These are phyloP conservation scores for Asterochloris erici DNA, from an alignment of 139 green algal species.

Conservation along the genomic window DNA sequence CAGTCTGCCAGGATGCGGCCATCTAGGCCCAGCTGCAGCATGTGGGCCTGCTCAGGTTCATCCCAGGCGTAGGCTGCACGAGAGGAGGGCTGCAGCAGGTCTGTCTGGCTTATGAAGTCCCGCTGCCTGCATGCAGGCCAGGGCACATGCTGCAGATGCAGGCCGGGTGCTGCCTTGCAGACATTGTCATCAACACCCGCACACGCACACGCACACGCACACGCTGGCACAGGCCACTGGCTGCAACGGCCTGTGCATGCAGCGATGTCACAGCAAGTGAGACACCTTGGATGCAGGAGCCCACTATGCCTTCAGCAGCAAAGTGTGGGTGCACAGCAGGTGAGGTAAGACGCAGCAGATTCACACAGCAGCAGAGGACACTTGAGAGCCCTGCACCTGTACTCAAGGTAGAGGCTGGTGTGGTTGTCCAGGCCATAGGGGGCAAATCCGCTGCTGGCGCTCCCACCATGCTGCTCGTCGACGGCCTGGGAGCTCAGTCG, in stretches of 20 bases:
- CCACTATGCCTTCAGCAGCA: neutral
- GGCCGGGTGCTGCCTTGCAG: neutral
- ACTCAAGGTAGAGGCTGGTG: constrained; percentile 60
- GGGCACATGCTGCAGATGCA: neutral
- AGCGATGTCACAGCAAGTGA: neutral
- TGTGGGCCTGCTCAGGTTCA: constrained; percentile 61
- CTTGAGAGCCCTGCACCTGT: constrained; percentile 18
- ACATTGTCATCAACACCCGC: neutral
- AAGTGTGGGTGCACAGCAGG: neutral
- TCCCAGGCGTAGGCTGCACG: constrained; percentile 83
- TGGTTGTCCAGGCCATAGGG: constrained; percentile 86
- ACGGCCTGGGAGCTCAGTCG: constrained; percentile 42
- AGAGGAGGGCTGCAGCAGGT: constrained; percentile 79
- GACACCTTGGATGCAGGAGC: neutral
- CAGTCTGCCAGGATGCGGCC: constrained; percentile 47
- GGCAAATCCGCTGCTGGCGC: constrained; percentile 42
- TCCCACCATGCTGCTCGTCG: constrained; percentile 30
- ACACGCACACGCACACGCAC: neutral
- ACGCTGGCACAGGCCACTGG: neutral
- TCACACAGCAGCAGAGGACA: neutral
- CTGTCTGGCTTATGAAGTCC: constrained; percentile 51
- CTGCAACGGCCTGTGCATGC: neutral
- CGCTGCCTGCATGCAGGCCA: constrained; percentile 18
- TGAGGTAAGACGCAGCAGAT: too few species aligned
- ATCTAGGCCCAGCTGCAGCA: constrained; percentile 63